Conservation (phyloP, 441 rosid genomes). For the Biscutella auriculata region DNA sequence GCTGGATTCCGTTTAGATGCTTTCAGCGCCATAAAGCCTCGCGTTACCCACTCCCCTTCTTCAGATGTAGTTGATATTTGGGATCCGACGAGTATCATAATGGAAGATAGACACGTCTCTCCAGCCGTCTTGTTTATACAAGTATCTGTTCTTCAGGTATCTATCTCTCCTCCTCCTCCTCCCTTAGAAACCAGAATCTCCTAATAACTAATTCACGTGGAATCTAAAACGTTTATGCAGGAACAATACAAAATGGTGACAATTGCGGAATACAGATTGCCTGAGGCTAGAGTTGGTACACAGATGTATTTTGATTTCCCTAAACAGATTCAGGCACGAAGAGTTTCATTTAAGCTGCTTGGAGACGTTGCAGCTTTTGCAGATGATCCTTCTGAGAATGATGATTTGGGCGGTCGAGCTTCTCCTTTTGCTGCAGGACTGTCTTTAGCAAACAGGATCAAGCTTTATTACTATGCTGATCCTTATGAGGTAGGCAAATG, state of each 20-base stretch:
- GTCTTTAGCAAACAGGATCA: constrained; percentile 58
- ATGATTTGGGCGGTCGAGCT: constrained; percentile 37
- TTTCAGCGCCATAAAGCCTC: constrained; percentile 65
- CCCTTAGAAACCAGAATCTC: neutral
- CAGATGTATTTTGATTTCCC: constrained; percentile 82
- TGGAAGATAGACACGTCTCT: constrained; percentile 67
- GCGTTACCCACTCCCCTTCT: constrained; percentile 69
- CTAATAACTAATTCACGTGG: neutral
- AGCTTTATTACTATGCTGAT: constrained; percentile 67
- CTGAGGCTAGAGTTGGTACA: constrained; percentile 69
- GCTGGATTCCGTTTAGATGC: constrained; percentile 84
- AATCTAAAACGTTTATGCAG: constrained; percentile 26
- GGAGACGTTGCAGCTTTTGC: constrained; percentile 69
- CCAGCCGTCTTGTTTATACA: constrained; percentile 67
- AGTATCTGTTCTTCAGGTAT: constrained; percentile 82
- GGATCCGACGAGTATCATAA: constrained; percentile 45
- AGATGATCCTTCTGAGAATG: constrained; percentile 70
- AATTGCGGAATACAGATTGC: constrained; percentile 69
- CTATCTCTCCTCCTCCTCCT: neutral
- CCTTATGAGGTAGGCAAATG: constrained; percentile 86
- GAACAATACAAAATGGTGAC: constrained; percentile 61
- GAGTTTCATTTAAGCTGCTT: constrained; percentile 54
- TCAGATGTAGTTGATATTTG: constrained; percentile 41
- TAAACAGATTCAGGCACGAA: constrained; percentile 46
- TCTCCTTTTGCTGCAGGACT: constrained; percentile 54